Conservation (phyloP, 2,329 filamentous ascomycete species). For the Penicillium frequentans region DNA sequence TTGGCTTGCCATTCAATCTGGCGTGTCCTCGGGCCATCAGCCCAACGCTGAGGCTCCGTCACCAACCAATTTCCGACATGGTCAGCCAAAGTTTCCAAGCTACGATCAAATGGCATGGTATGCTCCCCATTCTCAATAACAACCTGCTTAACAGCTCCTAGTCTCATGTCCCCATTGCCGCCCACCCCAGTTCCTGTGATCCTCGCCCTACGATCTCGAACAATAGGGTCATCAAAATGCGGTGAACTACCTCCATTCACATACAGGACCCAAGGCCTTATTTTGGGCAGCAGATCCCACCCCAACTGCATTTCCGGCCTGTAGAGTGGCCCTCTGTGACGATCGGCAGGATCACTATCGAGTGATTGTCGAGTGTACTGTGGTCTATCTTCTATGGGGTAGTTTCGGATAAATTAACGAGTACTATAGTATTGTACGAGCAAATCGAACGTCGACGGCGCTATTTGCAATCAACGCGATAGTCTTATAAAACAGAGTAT, state of each 20-base stretch:
- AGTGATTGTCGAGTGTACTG: too few relatives aligned
- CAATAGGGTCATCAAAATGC: not conserved
- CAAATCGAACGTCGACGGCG: too few relatives aligned
- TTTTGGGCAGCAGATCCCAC: not conserved
- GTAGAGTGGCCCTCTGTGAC: not conserved
- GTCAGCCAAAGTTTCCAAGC: not conserved
- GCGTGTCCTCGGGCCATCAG: not conserved
- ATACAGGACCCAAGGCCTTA: not conserved
- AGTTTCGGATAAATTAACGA: too few relatives aligned
- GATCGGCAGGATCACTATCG: not conserved
- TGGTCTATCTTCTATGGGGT: too few relatives aligned
- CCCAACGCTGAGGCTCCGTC: not conserved
- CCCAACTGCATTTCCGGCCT: not conserved
- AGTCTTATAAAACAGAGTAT: too few relatives aligned
- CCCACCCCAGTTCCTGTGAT: not conserved
- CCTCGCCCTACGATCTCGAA: not conserved
- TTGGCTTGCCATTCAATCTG: not conserved
- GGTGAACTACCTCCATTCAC: constrained; percentile 1
- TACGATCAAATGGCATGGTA: not conserved
- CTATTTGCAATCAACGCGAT: too few relatives aligned
- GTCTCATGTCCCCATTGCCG: constrained; percentile 1
- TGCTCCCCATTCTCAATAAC: not conserved
- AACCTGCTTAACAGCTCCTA: constrained; percentile 1
- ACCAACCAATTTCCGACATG: not conserved
- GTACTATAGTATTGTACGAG: too few relatives aligned